Evolutionary conservation across 345 rosid genomes (phyloP).

Genomic region (Hibiscus trionum): DNA sequence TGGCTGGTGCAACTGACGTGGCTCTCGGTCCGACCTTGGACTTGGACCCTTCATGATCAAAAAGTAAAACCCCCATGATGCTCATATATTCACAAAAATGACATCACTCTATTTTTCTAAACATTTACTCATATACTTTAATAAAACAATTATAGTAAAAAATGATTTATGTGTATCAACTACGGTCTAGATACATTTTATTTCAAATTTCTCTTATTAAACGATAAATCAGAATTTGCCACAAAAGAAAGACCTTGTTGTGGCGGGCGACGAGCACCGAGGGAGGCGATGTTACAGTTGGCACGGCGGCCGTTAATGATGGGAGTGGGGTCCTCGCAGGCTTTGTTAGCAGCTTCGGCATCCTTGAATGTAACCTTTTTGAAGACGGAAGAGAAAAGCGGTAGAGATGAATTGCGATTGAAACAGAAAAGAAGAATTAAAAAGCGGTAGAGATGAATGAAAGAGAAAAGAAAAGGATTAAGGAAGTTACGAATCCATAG

Average conservation of each 20-base stretch:
- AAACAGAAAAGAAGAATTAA: no score
- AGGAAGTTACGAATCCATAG: slow-evolving; percentile 72
- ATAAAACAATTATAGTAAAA: no score
- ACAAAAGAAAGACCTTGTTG: slow-evolving; percentile 36
- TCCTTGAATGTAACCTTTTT: slow-evolving; percentile 88
- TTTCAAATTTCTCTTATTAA: no score
- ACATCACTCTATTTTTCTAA: background rate
- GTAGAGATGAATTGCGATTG: no score
- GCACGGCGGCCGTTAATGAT: slow-evolving; percentile 90
- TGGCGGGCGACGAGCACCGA: slow-evolving; percentile 75
- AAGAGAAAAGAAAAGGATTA: background rate
- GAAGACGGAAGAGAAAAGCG: background rate
- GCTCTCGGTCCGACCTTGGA: slow-evolving; percentile 46
- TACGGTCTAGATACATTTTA: no score
- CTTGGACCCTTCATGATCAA: slow-evolving; percentile 38
- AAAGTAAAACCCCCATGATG: slow-evolving; percentile 1
- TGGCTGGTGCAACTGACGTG: slow-evolving; percentile 41
- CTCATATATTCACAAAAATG: slow-evolving; percentile 12
- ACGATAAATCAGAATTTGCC: background rate
- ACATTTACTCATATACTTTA: background rate
- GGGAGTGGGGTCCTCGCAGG: slow-evolving; percentile 82
- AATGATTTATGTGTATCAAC: no score
- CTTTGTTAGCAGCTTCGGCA: slow-evolving; percentile 68
- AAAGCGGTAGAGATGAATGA: no score
- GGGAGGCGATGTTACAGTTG: slow-evolving; percentile 91